Conservation (phyloP, 2,329 filamentous ascomycete species). For the Xylaria sp. region DNA sequence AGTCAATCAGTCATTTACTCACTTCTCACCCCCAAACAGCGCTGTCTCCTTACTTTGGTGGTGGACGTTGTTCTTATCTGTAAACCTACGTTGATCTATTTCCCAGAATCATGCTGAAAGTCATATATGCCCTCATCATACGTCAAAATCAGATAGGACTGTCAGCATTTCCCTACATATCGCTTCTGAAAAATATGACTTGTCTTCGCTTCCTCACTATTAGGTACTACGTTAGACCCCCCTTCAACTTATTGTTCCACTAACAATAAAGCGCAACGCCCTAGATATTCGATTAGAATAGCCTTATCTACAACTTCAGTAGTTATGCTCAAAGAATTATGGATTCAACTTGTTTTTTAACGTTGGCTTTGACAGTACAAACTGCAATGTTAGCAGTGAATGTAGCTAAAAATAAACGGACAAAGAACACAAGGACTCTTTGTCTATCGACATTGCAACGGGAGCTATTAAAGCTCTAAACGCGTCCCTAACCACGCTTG, state of each 20-base stretch:
- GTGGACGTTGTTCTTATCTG: neutral
- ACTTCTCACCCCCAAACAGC: neutral
- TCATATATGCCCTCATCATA: neutral
- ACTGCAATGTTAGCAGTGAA: neutral
- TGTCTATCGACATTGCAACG: constrained; percentile 14
- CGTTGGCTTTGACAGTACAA: neutral
- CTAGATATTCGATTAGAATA: constrained; percentile 8
- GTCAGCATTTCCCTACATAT: neutral
- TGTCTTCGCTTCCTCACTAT: neutral
- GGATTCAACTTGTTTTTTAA: constrained; percentile 2
- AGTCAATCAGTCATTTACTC: neutral
- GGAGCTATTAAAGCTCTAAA: constrained; percentile 20
- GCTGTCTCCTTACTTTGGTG: neutral
- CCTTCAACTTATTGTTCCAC: neutral
- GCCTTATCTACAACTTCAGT: constrained; percentile 9
- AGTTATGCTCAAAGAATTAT: neutral
- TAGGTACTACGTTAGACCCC: neutral
- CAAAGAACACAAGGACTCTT: constrained; percentile 24
- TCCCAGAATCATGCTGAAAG: neutral
- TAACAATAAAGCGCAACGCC: neutral
- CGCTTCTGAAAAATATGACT: neutral
- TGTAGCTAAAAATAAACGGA: constrained; percentile 17
- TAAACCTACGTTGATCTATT: neutral
- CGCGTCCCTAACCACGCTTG: neutral
- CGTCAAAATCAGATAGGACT: neutral